These are phyloP conservation scores for Melocanna baccifera DNA, from an alignment of 176 grass and related monocot genomes.

Conservation along the genomic window DNA sequence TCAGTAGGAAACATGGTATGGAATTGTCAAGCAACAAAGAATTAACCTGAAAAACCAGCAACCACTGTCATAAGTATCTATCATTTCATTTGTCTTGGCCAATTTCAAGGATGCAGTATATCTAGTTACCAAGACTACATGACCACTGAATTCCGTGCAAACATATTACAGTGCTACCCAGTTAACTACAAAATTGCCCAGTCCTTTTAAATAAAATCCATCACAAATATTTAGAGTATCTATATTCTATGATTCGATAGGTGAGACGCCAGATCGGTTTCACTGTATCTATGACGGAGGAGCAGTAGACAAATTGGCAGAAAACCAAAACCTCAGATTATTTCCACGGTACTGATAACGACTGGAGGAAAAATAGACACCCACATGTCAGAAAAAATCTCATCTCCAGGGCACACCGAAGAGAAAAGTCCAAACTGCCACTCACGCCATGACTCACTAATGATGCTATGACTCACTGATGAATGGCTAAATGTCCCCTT, in stretches of 20 bases:
- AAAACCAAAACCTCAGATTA: not conserved
- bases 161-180: not conserved
- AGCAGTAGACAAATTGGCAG: not conserved
- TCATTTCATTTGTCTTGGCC: not conserved
- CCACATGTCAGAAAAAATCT: not conserved
- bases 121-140: not conserved
- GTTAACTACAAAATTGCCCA: not conserved
- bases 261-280: not conserved
- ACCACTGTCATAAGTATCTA: not conserved
- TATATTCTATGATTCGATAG: not conserved
- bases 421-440: not conserved
- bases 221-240: not conserved
- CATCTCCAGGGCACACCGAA: not conserved
- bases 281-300: not conserved
- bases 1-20: not conserved
- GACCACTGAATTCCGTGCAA: not conserved
- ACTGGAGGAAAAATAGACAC: not conserved
- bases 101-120: not conserved
- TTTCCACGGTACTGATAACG: not conserved
- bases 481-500: too few species aligned
- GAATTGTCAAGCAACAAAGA: not conserved
- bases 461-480: conserved; percentile 3
- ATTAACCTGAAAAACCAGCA: not conserved
- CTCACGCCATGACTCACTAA: not conserved
- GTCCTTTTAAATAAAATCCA: not conserved